A percentile compares a stretch with the other conserved stretches of the same genome.
phyloP scores from a whole-genome alignment of 2,329 filamentous ascomycete genomes.

The Fusarium algeriense region DNA sequence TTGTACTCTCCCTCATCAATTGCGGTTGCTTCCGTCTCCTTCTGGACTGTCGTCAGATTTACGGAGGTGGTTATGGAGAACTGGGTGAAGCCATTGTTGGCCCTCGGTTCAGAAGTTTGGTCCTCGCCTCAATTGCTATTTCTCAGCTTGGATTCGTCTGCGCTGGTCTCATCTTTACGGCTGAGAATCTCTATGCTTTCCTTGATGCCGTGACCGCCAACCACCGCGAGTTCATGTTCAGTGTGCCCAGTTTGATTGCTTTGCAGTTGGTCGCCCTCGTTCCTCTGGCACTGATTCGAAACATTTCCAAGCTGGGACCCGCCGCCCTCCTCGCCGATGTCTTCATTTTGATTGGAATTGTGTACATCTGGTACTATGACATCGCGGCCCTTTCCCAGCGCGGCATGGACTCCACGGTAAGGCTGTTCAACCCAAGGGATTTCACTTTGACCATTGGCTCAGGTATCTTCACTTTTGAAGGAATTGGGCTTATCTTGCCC shows the following conservation, averaged over 20 bases:
- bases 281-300: constrained; percentile 76
- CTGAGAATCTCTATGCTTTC: constrained; percentile 79
- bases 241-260: constrained; percentile 68
- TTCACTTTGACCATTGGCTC: constrained; percentile 80
- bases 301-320: constrained; percentile 79
- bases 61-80: constrained; percentile 80
- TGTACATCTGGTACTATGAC: constrained; percentile 81
- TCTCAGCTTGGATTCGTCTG: constrained; percentile 85
- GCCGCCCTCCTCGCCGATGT: constrained; percentile 77
- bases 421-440: constrained; percentile 75
- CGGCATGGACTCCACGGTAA: constrained; percentile 71
- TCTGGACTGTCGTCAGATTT: constrained; percentile 72
- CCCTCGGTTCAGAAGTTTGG: constrained; percentile 70
- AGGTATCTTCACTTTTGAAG: constrained; percentile 83
- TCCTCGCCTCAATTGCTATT: constrained; percentile 77
- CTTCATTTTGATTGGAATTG: constrained; percentile 77
- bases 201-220: constrained; percentile 69
- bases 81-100: constrained; percentile 76
- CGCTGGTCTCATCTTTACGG: constrained; percentile 81
- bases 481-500: constrained; percentile 80
- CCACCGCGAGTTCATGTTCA: constrained; percentile 64
- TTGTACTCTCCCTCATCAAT: constrained; percentile 74
- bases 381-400: constrained; percentile 65
- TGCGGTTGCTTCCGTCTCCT: constrained; percentile 79
- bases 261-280: constrained; percentile 74